phyloP scores from a whole-genome alignment of 257 asterid species.

The Osmanthus fragrans region DNA sequence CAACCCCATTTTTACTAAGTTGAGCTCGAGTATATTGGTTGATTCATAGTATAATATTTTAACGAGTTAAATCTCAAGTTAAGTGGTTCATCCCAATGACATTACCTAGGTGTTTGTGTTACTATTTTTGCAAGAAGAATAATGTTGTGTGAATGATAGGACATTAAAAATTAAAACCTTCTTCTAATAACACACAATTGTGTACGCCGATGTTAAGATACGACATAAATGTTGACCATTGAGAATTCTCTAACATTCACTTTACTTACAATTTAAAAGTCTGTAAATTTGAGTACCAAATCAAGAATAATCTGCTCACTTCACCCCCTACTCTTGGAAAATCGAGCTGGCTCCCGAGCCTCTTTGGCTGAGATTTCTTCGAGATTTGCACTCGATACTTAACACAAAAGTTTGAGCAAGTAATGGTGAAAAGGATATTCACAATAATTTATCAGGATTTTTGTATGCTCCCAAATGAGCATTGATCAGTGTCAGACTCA shows the following conservation, averaged over 20 bases:
- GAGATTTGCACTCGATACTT: background rate
- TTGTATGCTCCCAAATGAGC: background rate
- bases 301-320: background rate
- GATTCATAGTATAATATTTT: background rate
- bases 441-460: background rate
- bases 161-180: background rate
- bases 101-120: too few relatives aligned
- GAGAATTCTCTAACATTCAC: background rate
- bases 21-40: background rate
- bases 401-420: background rate
- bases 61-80: background rate
- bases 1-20: background rate
- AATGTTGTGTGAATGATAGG: too few relatives aligned
- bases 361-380: background rate
- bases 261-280: background rate
- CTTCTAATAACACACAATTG: background rate
- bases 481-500: background rate
- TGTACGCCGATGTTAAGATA: too few relatives aligned
- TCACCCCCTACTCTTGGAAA: background rate
- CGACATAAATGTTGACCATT: background rate
- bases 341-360: background rate
- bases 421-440: background rate
- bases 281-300: background rate
- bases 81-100: too few relatives aligned
- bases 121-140: too few relatives aligned